These are phyloP conservation scores for Paecilomyces niveus DNA, from an alignment of 2,329 filamentous ascomycete genomes.

Conservation along the genomic window DNA sequence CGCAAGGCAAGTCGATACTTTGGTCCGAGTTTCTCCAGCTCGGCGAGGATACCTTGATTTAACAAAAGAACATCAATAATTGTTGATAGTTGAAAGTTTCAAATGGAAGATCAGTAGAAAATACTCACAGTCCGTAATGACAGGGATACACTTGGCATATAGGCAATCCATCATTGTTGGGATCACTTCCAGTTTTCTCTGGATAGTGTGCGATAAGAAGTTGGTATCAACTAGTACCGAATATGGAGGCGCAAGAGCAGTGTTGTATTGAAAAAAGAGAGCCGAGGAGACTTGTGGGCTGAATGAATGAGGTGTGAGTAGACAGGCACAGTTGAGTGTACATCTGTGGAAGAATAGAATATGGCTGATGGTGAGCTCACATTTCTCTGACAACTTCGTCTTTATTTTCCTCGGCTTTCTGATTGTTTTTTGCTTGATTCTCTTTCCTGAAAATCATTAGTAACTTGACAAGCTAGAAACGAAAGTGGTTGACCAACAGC, in stretches of 20 bases:
- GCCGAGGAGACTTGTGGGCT: constrained; percentile 71
- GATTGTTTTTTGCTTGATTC: constrained; percentile 60
- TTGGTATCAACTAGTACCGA: constrained; percentile 78
- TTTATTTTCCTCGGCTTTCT: constrained; percentile 53
- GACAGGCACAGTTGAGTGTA: not conserved
- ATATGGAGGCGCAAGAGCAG: constrained; percentile 77
- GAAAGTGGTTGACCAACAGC: constrained; percentile 35
- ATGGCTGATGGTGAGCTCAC: constrained; percentile 30
- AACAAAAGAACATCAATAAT: too few species aligned
- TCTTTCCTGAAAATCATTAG: constrained; percentile 47
- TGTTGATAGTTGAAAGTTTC: too few species aligned
- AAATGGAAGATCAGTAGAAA: too few species aligned
- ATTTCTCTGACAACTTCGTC: constrained; percentile 67
- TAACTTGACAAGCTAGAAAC: not conserved
- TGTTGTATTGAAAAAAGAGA: constrained; percentile 87
- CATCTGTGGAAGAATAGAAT: not conserved
- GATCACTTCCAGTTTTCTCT: constrained; percentile 80
- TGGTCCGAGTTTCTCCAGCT: constrained; percentile 80
- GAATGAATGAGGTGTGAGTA: constrained; percentile 6
- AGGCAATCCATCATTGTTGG: constrained; percentile 90
- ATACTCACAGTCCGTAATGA: constrained; percentile 80
- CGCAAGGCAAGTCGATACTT: constrained; percentile 82
- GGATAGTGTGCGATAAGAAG: constrained; percentile 84
- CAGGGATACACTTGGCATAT: constrained; percentile 82
- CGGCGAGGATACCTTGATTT: too few species aligned